A percentile compares a stretch with the other conserved stretches of the same genome.
These are phyloP conservation scores for Torrubiellomyces zombiae DNA, from an alignment of 2,329 filamentous ascomycete species.

Conservation along the genomic window DNA sequence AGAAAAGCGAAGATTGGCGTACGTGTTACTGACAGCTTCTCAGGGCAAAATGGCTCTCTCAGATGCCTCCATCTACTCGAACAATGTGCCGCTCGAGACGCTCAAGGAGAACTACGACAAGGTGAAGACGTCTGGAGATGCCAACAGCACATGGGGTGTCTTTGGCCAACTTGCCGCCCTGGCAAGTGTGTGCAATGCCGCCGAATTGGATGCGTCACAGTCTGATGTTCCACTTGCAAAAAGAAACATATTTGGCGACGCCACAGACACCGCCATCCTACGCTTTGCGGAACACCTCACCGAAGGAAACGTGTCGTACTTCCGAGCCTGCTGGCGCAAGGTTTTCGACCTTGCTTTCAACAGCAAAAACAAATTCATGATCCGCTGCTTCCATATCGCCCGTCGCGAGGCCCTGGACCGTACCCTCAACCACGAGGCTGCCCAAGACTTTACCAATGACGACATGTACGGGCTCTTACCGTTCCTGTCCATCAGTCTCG, in stretches of 20 bases:
- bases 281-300: slow-evolving; percentile 49
- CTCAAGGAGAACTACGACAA: slow-evolving; percentile 29
- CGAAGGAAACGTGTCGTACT: slow-evolving; percentile 35
- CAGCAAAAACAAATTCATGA: slow-evolving; percentile 73
- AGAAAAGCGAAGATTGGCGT: slow-evolving; percentile 1
- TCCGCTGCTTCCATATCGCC: slow-evolving; percentile 38
- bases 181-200: slow-evolving; percentile 56
- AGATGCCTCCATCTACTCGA: slow-evolving; percentile 42
- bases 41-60: slow-evolving; percentile 60
- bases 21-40: not conserved
- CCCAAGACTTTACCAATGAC: slow-evolving; percentile 15
- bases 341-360: slow-evolving; percentile 59
- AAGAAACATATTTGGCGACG: slow-evolving; percentile 54
- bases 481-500: too few species aligned
- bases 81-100: slow-evolving; percentile 31
- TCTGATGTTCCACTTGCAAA: slow-evolving; percentile 39
- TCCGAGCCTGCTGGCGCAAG: slow-evolving; percentile 46
- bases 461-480: slow-evolving; percentile 25
- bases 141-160: slow-evolving; percentile 15
- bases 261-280: slow-evolving; percentile 59
- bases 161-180: slow-evolving; percentile 43
- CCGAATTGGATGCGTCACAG: slow-evolving; percentile 54
- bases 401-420: slow-evolving; percentile 14
- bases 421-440: slow-evolving; percentile 21
- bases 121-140: slow-evolving; percentile 10